These are phyloP conservation scores for Nannochloropsis salina DNA, from an alignment of 108 stramenopile species.

Conservation along the genomic window DNA sequence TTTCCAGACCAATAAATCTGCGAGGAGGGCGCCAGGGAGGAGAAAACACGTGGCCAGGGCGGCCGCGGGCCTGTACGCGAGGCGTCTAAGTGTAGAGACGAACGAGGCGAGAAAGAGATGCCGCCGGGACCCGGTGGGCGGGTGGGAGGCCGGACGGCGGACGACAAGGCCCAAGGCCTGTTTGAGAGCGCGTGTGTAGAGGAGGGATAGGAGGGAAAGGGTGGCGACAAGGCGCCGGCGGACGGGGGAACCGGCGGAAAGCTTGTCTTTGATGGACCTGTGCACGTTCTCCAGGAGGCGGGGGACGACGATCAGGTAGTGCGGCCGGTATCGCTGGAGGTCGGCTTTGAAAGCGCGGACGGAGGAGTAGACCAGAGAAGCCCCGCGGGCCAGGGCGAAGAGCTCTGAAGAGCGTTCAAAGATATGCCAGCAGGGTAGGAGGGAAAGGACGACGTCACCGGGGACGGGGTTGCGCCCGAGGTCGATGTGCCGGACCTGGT, in stretches of 20 bases:
- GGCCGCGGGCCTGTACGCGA: constrained; percentile 58
- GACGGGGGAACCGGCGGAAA: constrained; percentile 45
- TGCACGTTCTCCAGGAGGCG: constrained; percentile 74
- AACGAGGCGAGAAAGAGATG: neutral
- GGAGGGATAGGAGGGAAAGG: constrained; percentile 59
- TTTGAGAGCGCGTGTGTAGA: constrained; percentile 58
- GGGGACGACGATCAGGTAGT: constrained; percentile 85
- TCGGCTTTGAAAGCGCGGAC: constrained; percentile 83
- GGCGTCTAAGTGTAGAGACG: constrained; percentile 18
- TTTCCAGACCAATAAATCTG: constrained; percentile 79
- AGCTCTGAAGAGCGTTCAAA: constrained; percentile 46
- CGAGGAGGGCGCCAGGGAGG: constrained; percentile 65
- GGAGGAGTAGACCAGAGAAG: constrained; percentile 63
- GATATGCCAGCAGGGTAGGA: constrained; percentile 50
- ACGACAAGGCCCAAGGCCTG: constrained; percentile 67
- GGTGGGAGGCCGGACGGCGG: constrained; percentile 45
- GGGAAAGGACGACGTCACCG: constrained; percentile 38
- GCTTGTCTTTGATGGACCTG: constrained; percentile 68
- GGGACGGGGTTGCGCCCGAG: constrained; percentile 30
- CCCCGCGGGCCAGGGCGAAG: constrained; percentile 42
- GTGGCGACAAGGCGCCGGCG: constrained; percentile 61
- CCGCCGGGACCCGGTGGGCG: neutral
- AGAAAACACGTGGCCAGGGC: constrained; percentile 55
- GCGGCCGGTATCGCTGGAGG: constrained; percentile 77
- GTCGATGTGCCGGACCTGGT: neutral